phyloP scores from a whole-genome alignment of 257 asterid genomes.

The Knoxia roxburghii region DNA sequence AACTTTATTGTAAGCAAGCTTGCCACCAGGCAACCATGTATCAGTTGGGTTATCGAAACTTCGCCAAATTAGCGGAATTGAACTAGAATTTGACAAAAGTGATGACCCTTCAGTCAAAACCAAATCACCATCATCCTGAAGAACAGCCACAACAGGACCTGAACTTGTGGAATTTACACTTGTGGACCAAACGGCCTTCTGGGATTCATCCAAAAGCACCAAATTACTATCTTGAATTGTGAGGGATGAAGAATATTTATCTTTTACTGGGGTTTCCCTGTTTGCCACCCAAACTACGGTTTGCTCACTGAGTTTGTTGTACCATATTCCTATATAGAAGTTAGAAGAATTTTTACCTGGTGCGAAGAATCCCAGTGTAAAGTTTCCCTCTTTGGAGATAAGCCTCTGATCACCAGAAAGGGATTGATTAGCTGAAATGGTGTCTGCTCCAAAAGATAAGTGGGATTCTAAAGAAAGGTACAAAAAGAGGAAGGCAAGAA shows the following conservation, averaged over 20 bases:
- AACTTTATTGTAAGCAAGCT: constrained; percentile 44
- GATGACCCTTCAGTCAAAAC: constrained; percentile 33
- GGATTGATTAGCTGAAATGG: constrained; percentile 30
- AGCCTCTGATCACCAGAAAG: constrained; percentile 39
- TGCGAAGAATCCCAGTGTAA: constrained; percentile 39
- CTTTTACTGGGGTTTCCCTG: constrained; percentile 29
- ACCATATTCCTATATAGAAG: constrained; percentile 41
- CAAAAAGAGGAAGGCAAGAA: constrained; percentile 14
- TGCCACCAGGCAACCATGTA: constrained; percentile 75
- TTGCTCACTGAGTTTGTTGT: constrained; percentile 12
- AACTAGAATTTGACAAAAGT: constrained; percentile 8
- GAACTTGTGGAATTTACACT: constrained; percentile 23
- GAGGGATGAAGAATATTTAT: constrained; percentile 22
- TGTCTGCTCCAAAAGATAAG: constrained; percentile 29
- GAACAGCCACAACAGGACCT: constrained; percentile 41
- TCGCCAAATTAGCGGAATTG: constrained; percentile 40
- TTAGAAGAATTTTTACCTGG: constrained; percentile 25
- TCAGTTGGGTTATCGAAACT: constrained; percentile 52
- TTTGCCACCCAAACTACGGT: constrained; percentile 48
- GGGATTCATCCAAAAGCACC: constrained; percentile 34
- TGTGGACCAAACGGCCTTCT: constrained; percentile 51
- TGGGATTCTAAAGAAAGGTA: constrained; percentile 12
- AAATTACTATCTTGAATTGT: constrained; percentile 28
- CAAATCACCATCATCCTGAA: constrained; percentile 58
- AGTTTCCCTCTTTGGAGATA: constrained; percentile 26